These are phyloP conservation scores for Hordeum marinum DNA, from an alignment of 176 grass and related monocot genomes.

Conservation along the genomic window DNA sequence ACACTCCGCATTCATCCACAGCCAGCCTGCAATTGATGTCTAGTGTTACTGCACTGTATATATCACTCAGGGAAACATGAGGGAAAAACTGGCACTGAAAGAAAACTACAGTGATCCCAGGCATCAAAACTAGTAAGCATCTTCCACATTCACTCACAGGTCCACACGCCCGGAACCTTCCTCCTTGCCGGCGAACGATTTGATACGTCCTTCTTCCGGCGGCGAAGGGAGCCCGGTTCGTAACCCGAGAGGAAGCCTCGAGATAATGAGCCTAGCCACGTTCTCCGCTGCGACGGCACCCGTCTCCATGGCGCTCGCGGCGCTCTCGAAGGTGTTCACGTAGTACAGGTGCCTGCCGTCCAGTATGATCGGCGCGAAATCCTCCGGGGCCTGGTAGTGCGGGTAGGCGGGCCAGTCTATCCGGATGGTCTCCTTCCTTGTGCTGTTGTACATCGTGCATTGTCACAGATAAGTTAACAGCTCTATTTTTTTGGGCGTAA, in stretches of 20 bases:
- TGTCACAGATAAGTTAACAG: background rate
- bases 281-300: slow-evolving; percentile 84
- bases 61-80: background rate
- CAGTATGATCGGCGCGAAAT: slow-evolving; percentile 73
- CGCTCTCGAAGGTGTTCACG: slow-evolving; percentile 91
- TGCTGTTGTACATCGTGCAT: slow-evolving; percentile 39
- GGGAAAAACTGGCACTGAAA: background rate
- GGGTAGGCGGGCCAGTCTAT: slow-evolving; percentile 96
- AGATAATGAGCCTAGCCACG: slow-evolving; percentile 76
- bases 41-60: no score
- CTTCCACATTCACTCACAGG: background rate
- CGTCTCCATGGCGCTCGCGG: slow-evolving; percentile 74
- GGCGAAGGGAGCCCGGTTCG: background rate
- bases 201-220: background rate
- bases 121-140: background rate
- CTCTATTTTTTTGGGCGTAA: background rate
- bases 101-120: background rate
- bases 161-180: background rate
- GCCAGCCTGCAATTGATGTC: background rate
- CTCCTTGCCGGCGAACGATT: background rate
- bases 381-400: slow-evolving; percentile 75
- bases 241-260: slow-evolving; percentile 38
- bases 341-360: slow-evolving; percentile 87
- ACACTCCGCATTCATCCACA: background rate
- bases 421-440: slow-evolving; percentile 54